Evolutionary conservation across 176 grass and related monocot species (phyloP), one percentile per base, ranked within the genome.

Genomic region (Pontederia paniculata): DNA sequence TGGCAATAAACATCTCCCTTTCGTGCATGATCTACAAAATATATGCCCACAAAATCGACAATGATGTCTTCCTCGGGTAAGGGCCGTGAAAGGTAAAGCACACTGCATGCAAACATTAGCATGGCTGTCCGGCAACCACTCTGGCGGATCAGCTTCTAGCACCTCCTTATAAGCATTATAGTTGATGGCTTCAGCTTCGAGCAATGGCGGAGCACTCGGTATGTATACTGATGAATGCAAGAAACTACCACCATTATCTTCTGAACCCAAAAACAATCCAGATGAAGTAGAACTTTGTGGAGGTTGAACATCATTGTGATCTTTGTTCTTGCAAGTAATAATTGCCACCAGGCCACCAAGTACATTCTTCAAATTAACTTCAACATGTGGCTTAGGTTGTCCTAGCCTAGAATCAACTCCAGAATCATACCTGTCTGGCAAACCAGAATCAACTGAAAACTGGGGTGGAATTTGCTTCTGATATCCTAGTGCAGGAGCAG

Each of bases 1-100:
- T 45, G 89, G 85, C 63, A 95, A 74, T 8, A 95, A 69, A 47
- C 63, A 89, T 66, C 73, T 68, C 8, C 89, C 89, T 54, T 89
- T 89, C 8, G 89, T 83, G 49, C 89, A 95, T 68, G 70, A 49
- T 60, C 66, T 82, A 44, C 90, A 89, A 52, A 95, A 89, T 62
- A 95, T 77, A 4, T 62, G 73, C 55, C 85, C 90, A 65, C 90
- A 95, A 68, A 95, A 95, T 57, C 85, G 76, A 48, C 90, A 95
- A 62, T 95, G 85, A 63, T 95, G 90, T 57, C 90, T 84, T 77
- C 84, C 81, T 51, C 67, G 58, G 42, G 79, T 95, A 69, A 95
- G 12, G 16, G 73, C 62, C 52, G 76, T 80, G 50, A 89, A 95
- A 63, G 81, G 73, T 57, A 79, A 70, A 68, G 76, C 65, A 14